A percentile compares a stretch with the other conserved stretches of the same genome.
Conservation (phyloP, 1,284 basidiomycete species). For the Ganoderma sp. region DNA sequence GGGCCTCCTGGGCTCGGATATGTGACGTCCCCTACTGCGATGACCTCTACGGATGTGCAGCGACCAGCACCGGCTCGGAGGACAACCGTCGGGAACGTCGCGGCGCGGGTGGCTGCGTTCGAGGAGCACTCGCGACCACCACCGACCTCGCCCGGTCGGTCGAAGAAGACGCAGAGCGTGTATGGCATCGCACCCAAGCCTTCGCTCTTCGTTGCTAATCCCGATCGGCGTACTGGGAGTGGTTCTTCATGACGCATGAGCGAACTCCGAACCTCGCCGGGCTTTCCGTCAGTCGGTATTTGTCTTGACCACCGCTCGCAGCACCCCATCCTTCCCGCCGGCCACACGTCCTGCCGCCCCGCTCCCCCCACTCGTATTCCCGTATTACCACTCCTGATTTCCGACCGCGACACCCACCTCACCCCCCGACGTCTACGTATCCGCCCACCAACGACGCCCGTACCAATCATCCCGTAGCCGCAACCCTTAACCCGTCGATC, state of each 20-base stretch:
- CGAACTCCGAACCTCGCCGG: background rate
- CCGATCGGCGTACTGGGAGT: constrained; percentile 46
- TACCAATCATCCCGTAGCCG: background rate
- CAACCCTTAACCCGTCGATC: background rate
- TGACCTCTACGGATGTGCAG: constrained; percentile 22
- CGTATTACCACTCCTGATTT: background rate
- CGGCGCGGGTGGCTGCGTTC: constrained; percentile 46
- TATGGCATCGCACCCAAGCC: constrained; percentile 63
- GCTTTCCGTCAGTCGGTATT: background rate
- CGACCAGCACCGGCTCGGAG: constrained; percentile 27
- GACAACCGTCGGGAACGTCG: constrained; percentile 38
- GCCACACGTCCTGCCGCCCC: background rate
- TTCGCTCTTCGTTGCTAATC: constrained; percentile 67
- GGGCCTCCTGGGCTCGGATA: constrained; percentile 14
- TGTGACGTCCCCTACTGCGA: constrained; percentile 36
- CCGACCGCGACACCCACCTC: background rate
- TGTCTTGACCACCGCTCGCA: background rate
- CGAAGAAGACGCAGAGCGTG: constrained; percentile 43
- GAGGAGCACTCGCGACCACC: constrained; percentile 42
- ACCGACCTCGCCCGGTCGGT: constrained; percentile 35
- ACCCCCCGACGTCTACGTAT: background rate
- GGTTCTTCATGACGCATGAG: constrained; percentile 21
- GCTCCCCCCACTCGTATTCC: background rate
- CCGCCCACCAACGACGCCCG: background rate
- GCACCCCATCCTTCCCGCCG: background rate